Conservation (phyloP, 1,284 basidiomycete genomes). For the Microbotryum violaceum region DNA sequence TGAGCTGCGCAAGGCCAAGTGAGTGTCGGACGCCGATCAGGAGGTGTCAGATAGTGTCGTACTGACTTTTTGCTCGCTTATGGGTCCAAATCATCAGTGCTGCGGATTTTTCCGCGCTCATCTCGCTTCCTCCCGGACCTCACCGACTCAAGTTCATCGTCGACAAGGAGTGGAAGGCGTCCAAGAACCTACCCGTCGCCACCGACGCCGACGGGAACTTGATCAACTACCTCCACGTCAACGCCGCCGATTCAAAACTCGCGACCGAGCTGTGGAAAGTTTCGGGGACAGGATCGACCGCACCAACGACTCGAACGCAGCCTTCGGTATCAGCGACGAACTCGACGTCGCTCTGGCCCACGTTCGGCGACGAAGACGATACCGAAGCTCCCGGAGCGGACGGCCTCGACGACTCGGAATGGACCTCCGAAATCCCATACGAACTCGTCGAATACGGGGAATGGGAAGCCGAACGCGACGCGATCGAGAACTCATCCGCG, state of each 20-base stretch:
- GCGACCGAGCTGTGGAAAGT: constrained; percentile 5
- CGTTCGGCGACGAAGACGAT: constrained; percentile 9
- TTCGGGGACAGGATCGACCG: background rate
- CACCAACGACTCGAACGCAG: background rate
- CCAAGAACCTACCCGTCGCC: constrained; percentile 71
- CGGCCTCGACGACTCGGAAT: constrained; percentile 27
- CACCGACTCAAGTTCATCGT: constrained; percentile 96
- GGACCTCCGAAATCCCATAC: constrained; percentile 42
- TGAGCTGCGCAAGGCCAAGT: constrained; percentile 45
- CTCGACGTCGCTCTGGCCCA: background rate
- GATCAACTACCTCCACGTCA: constrained; percentile 81
- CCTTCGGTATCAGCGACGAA: background rate
- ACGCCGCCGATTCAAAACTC: constrained; percentile 12
- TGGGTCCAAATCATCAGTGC: constrained; percentile 8
- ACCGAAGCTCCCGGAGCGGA: background rate
- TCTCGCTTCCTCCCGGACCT: constrained; percentile 72
- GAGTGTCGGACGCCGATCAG: constrained; percentile 19
- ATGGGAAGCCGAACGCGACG: constrained; percentile 31
- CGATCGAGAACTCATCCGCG: constrained; percentile 26
- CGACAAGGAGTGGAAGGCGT: constrained; percentile 75
- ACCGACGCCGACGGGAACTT: constrained; percentile 91
- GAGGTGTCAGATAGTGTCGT: too few species aligned
- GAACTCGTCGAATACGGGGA: constrained; percentile 37
- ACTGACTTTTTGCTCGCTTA: background rate
- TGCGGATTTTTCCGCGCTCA: constrained; percentile 45